Evolutionary conservation across 495 filamentous ascomycete species (phyloP).

Genomic region (Articulospora tetracladia): DNA sequence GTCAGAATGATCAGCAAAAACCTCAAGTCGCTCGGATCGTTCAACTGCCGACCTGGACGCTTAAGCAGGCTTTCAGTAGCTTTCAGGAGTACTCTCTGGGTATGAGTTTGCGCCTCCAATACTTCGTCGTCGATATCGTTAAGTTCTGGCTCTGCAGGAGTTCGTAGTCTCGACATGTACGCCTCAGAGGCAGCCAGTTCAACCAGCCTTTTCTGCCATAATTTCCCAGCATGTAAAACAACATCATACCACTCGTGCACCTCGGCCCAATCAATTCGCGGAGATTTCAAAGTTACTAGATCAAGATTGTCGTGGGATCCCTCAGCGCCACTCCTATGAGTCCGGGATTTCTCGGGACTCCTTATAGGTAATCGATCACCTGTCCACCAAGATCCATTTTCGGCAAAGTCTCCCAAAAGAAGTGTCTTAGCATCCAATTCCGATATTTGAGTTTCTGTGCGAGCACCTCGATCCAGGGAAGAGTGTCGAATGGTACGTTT

Average conservation of each 20-base stretch:
- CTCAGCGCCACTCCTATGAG: conserved; percentile 21
- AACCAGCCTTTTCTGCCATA: conserved; percentile 51
- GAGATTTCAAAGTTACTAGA: conserved; percentile 56
- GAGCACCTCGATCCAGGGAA: background rate
- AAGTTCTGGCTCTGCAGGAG: conserved; percentile 29
- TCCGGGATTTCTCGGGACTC: conserved; percentile 29
- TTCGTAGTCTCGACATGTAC: conserved; percentile 9
- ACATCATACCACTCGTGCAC: conserved; percentile 71
- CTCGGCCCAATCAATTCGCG: conserved; percentile 73
- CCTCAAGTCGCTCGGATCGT: conserved; percentile 65
- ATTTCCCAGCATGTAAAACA: conserved; percentile 61
- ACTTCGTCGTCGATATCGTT: conserved; percentile 56
- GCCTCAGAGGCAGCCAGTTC: conserved; percentile 32
- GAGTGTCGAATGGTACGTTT: conserved; percentile 3
- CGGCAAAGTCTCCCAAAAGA: conserved; percentile 72
- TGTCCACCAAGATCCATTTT: conserved; percentile 86
- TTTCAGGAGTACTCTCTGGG: conserved; percentile 70
- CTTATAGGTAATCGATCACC: conserved; percentile 46
- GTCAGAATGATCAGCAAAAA: conserved; percentile 80
- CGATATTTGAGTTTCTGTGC: conserved; percentile 32
- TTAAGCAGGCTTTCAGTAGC: conserved; percentile 83
- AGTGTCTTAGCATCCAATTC: conserved; percentile 75
- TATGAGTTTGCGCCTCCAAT: conserved; percentile 62
- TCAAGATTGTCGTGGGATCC: conserved; percentile 11
- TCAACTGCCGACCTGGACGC: conserved; percentile 70